Percentiles rank a stretch among this genome's conserved stretches.
Conservation (phyloP, 805 yeast species). For the Candida sanyiensis region DNA sequence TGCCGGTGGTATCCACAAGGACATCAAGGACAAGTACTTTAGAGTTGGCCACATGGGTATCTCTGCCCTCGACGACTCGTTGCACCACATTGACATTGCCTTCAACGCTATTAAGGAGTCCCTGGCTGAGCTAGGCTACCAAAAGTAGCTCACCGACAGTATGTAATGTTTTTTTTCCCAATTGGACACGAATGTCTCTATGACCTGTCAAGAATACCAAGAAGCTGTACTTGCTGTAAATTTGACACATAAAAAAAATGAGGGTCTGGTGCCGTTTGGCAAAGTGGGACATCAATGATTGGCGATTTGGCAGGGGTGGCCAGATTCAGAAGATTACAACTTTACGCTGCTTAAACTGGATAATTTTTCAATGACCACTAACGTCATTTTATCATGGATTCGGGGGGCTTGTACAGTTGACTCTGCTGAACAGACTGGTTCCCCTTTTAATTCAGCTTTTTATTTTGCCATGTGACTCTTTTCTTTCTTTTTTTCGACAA, state of each 20-base stretch:
- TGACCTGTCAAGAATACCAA: too few relatives aligned
- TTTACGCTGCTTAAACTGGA: too few relatives aligned
- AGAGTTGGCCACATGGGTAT: constrained; percentile 97
- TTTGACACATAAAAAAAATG: constrained; percentile 22
- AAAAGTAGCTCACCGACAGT: constrained; percentile 27
- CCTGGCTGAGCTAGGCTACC: constrained; percentile 34
- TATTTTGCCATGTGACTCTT: constrained; percentile 1
- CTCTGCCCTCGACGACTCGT: constrained; percentile 51
- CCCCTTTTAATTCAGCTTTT: too few relatives aligned
- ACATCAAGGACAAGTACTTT: constrained; percentile 74
- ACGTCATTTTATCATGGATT: too few relatives aligned
- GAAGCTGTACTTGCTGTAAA: too few relatives aligned
- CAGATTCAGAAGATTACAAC: too few relatives aligned
- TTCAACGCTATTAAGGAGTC: constrained; percentile 41
- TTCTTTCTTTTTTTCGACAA: background rate
- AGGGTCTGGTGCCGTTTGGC: constrained; percentile 26
- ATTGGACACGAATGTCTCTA: too few relatives aligned
- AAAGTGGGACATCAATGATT: background rate
- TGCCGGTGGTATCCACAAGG: constrained; percentile 88
- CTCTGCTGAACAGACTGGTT: too few relatives aligned
- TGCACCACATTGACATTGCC: constrained; percentile 49
- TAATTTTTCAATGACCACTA: too few relatives aligned
- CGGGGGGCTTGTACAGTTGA: too few relatives aligned
- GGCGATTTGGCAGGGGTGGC: too few relatives aligned
- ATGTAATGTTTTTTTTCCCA: constrained; percentile 35